phyloP scores from a whole-genome alignment of 805 yeast genomes.

The Kazachstania psychrophila region DNA sequence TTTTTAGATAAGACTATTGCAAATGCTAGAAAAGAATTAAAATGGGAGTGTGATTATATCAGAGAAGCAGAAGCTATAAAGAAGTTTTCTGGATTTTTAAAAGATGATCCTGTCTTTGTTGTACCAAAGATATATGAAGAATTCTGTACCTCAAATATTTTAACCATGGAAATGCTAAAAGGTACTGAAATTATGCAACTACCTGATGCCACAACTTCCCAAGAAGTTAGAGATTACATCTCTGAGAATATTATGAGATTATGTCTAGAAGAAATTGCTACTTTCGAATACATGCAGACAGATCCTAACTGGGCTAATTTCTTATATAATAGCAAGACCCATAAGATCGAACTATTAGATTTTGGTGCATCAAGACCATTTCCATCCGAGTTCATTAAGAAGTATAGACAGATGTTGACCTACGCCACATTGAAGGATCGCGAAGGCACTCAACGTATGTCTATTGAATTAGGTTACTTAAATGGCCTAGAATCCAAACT shows the following conservation, averaged over 20 bases:
- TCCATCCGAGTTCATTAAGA: conserved; percentile 52
- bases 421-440: conserved; percentile 68
- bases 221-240: conserved; percentile 67
- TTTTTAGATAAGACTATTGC: conserved; percentile 87
- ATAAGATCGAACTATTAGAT: conserved; percentile 77
- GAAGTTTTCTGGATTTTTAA: conserved; percentile 53
- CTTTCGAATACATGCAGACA: conserved; percentile 89
- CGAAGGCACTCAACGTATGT: conserved; percentile 50
- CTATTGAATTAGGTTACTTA: conserved; percentile 71
- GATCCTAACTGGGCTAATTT: conserved; percentile 99
- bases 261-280: conserved; percentile 75
- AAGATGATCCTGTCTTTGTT: conserved; percentile 50
- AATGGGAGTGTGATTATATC: conserved; percentile 95
- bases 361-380: conserved; percentile 92
- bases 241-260: conserved; percentile 81
- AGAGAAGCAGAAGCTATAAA: conserved; percentile 77
- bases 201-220: conserved; percentile 42
- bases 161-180: conserved; percentile 82
- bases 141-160: conserved; percentile 68
- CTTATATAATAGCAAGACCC: conserved; percentile 61
- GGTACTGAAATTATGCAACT: conserved; percentile 79
- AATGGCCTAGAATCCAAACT: conserved; percentile 83
- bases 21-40: conserved; percentile 84
- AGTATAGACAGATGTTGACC: conserved; percentile 63
- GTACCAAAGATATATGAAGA: conserved; percentile 78